Base-by-base conservation (phyloP, 2,329 filamentous ascomycete species). In the Sporothrix dimorphospora region DNA sequence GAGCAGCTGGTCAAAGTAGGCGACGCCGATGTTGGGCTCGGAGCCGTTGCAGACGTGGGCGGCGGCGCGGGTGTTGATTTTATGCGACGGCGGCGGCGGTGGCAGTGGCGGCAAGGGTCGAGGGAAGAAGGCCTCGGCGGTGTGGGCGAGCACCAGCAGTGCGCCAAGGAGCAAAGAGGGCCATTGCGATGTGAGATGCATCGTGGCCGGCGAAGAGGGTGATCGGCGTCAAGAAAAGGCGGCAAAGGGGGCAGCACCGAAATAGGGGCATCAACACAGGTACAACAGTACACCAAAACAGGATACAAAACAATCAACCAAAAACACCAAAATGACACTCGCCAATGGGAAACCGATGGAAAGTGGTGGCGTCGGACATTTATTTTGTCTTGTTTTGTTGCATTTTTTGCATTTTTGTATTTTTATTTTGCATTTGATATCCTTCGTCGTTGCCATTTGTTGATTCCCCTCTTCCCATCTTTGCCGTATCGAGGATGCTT, bases 1-100 rank as follows among this genome's bases (percentile, higher is more conserved):
- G 53, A 72, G 34, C 12, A 19, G 30, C 73, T 74, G 73, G 1
- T 47, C 57, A 55, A 74, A 74, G 57, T 70, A 68, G 45, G 14
- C 70, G 5, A 61, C 42, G 14, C 72, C 67, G 16, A 61, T 40
- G 45, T 47, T 47, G 7, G 70, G 69, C 12, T 69, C 34, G 4
- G 63, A 55, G 47, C 61, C 30, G 45, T 69, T 38, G 14, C 69
- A 72, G 16, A 59, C 8, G 8, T 69, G 40, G 12, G 34, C 21
- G 4, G 16, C 45, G 16, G 51, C 24, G 11, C 53, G 40, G 34
- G 1, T 12, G 19, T 24, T 14, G 57, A 21, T 4, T 38, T 14
- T n/a, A 27, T 24, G 53, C 6, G 47, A 19, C 4, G 19, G 47
- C 5, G 53, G 24, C n/a, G 24, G 34, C 34, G 34, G n/a, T 11